Percentiles rank a stretch among this genome's conserved stretches.
These are phyloP conservation scores for Arctostaphylos glauca DNA, from an alignment of 148 eudicot species.

Conservation along the genomic window DNA sequence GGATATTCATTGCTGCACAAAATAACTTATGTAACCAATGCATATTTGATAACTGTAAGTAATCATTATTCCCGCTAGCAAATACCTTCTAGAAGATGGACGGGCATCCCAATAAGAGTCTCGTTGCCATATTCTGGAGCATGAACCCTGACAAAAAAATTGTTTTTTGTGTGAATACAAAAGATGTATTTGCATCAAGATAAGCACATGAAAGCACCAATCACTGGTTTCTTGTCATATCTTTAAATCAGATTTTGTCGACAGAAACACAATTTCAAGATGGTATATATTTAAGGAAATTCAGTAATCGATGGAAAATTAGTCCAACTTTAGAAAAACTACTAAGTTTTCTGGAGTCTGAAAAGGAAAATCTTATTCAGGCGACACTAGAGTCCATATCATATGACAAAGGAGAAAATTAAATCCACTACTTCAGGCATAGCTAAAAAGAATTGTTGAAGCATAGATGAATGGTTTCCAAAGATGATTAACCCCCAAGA, in stretches of 20 bases:
- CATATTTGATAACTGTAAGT: conserved; percentile 3
- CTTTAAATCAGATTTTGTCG: neutral
- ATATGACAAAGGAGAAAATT: neutral
- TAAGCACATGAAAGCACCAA: conserved; percentile 4
- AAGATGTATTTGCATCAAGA: neutral
- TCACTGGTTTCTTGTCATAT: neutral
- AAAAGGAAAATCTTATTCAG: neutral
- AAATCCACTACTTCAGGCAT: neutral
- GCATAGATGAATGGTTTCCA: neutral
- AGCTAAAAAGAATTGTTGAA: neutral
- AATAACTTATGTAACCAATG: conserved; percentile 24
- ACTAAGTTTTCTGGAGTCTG: neutral
- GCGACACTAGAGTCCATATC: neutral
- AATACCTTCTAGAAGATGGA: conserved; percentile 90
- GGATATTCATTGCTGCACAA: conserved; percentile 83
- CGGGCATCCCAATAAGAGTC: conserved; percentile 97
- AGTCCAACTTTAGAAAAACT: neutral
- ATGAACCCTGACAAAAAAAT: conserved; percentile 66
- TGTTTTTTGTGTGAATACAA: neutral
- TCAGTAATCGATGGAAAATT: neutral
- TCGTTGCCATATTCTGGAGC: conserved; percentile 97
- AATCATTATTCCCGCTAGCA: conserved; percentile 5
- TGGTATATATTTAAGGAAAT: neutral
- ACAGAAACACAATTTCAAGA: neutral
- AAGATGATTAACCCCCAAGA: neutral